Percentiles rank a stretch among this genome's conserved stretches.
These are phyloP conservation scores for Vitellaria paradoxa DNA, from an alignment of 179 eudicot genomes.

Conservation along the genomic window DNA sequence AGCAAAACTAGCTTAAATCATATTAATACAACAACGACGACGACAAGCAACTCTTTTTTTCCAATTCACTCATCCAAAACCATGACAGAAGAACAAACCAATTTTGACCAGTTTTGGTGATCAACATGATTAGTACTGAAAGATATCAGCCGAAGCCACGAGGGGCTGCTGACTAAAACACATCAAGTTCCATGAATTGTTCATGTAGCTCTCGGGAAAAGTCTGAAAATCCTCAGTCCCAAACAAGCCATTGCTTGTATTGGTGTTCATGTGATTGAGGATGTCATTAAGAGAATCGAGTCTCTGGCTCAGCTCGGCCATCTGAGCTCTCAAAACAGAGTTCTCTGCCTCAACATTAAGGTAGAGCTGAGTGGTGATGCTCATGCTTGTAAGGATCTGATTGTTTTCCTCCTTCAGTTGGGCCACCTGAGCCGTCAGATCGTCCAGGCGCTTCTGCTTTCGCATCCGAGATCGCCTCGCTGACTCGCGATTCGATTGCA, in stretches of 20 bases:
- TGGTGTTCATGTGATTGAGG: slow-evolving; percentile 39
- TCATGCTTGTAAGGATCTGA: slow-evolving; percentile 27
- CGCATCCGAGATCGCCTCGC: slow-evolving; percentile 66
- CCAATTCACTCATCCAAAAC: neutral
- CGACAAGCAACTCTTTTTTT: neutral
- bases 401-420: slow-evolving; percentile 39
- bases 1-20: neutral
- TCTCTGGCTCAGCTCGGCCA: slow-evolving; percentile 48
- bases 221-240: slow-evolving; percentile 17
- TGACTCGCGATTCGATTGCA: slow-evolving; percentile 68
- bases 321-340: slow-evolving; percentile 53
- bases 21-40: neutral
- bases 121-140: slow-evolving; percentile 17
- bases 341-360: slow-evolving; percentile 51
- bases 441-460: slow-evolving; percentile 63
- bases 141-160: slow-evolving; percentile 47
- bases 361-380: slow-evolving; percentile 37
- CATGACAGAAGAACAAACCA: neutral
- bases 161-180: slow-evolving; percentile 39
- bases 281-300: slow-evolving; percentile 50
- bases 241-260: slow-evolving; percentile 7
- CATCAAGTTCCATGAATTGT: slow-evolving; percentile 46
- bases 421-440: slow-evolving; percentile 33
- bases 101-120: neutral
- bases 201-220: neutral